Conservation (phyloP, 208 protist genomes). For the Wallacemonas sp. region DNA sequence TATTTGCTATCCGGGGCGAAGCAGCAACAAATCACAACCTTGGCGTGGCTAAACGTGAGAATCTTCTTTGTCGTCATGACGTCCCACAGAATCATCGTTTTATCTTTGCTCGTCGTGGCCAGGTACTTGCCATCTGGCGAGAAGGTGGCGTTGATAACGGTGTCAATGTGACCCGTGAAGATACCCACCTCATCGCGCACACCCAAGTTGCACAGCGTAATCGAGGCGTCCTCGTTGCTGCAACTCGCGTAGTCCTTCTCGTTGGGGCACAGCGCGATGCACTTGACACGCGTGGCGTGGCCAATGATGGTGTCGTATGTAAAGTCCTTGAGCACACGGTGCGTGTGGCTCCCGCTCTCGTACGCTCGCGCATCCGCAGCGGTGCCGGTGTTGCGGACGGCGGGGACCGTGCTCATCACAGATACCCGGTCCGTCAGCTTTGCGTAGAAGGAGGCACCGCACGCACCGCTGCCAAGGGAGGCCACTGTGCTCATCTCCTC, state of each 20-base stretch:
- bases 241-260: slow-evolving; percentile 83
- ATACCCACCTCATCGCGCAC: slow-evolving; percentile 71
- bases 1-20: slow-evolving; percentile 86
- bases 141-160: slow-evolving; percentile 77
- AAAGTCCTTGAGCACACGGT: slow-evolving; percentile 41
- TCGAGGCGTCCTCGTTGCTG: slow-evolving; percentile 81
- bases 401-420: slow-evolving; percentile 33
- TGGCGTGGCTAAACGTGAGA: slow-evolving; percentile 69
- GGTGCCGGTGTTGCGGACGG: slow-evolving; percentile 33
- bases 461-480: slow-evolving; percentile 5
- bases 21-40: slow-evolving; percentile 90
- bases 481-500: slow-evolving; percentile 4
- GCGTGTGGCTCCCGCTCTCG: slow-evolving; percentile 1
- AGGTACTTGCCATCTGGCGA: slow-evolving; percentile 88
- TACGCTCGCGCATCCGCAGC: slow-evolving; percentile 14
- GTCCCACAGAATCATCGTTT: slow-evolving; percentile 90
- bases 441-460: background rate
- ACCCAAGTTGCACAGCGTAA: slow-evolving; percentile 55
- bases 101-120: slow-evolving; percentile 87
- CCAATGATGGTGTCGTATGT: slow-evolving; percentile 38
- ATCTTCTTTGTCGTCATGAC: slow-evolving; percentile 78
- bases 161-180: slow-evolving; percentile 87
- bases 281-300: slow-evolving; percentile 83
- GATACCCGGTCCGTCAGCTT: background rate
- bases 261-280: slow-evolving; percentile 67